Evolutionary conservation across 495 filamentous ascomycete genomes (phyloP).

Genomic region (Lasiosphaeria miniovina): DNA sequence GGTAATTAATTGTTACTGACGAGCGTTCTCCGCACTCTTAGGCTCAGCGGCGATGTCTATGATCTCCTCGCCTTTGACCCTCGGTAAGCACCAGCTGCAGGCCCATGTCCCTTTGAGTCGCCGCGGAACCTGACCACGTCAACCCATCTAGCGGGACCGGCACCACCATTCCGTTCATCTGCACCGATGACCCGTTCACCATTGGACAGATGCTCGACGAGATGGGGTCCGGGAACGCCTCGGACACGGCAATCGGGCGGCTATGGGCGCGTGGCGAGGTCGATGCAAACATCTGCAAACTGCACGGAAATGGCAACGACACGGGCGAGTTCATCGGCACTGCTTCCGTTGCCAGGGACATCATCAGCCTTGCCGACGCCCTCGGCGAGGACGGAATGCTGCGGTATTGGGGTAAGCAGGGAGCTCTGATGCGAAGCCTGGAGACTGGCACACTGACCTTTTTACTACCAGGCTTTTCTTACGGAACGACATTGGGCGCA

Average conservation of each 20-base stretch:
- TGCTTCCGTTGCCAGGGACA: slow-evolving; percentile 39
- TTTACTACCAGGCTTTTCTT: slow-evolving; percentile 34
- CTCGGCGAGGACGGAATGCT: slow-evolving; percentile 43
- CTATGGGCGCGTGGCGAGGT: slow-evolving; percentile 23
- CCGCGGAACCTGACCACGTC: neutral
- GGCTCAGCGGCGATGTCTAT: slow-evolving; percentile 33
- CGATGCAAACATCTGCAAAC: slow-evolving; percentile 17
- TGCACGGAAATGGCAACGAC: slow-evolving; percentile 10
- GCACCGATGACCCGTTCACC: slow-evolving; percentile 13
- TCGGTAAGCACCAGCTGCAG: slow-evolving; percentile 20
- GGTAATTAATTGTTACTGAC: neutral
- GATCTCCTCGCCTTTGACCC: slow-evolving; percentile 44
- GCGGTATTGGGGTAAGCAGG: slow-evolving; percentile 43
- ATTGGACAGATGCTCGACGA: slow-evolving; percentile 5
- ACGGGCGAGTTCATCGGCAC: slow-evolving; percentile 34
- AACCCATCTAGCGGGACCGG: slow-evolving; percentile 29
- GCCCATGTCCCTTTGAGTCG: neutral
- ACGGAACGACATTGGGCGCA: slow-evolving; percentile 42
- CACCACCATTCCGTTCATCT: slow-evolving; percentile 39
- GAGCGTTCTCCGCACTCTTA: slow-evolving; percentile 12
- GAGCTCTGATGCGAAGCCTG: slow-evolving; percentile 1
- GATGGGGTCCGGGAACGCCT: slow-evolving; percentile 11
- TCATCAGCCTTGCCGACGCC: slow-evolving; percentile 44
- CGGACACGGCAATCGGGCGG: slow-evolving; percentile 22
- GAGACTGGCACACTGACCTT: too few relatives aligned